Conservation (phyloP, 257 asterid species). For the Solanum paucissectum region DNA sequence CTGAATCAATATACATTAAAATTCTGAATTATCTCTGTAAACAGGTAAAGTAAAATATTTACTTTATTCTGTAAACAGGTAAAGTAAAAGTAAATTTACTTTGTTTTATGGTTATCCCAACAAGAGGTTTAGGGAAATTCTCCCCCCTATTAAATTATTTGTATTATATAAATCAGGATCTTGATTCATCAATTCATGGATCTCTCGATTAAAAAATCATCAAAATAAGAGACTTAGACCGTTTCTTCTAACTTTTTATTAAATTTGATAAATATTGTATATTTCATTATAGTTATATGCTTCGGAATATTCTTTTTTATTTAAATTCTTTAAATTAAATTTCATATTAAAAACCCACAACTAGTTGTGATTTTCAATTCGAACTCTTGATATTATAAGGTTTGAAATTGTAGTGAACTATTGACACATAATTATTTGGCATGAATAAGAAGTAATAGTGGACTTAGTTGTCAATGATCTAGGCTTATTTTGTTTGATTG, state of each 20-base stretch:
- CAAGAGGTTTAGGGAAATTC: not conserved
- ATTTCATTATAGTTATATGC: not conserved
- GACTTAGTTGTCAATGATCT: not conserved
- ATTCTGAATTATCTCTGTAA: not conserved
- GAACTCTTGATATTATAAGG: not conserved
- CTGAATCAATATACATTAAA: not conserved
- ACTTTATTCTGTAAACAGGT: fast-evolving
- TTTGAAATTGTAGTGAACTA: not conserved
- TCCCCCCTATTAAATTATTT: not conserved
- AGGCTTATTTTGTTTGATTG: not conserved
- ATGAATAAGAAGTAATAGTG: not conserved
- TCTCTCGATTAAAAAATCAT: not conserved
- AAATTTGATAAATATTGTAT: not conserved
- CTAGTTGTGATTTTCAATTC: not conserved
- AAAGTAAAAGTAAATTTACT: not conserved
- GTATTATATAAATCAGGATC: not conserved
- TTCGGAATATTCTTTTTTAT: not conserved
- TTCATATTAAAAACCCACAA: not conserved
- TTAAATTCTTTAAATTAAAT: not conserved
- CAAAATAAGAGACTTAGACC: not conserved
- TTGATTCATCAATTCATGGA: not conserved
- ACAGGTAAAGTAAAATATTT: not conserved
- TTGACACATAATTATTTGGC: not conserved
- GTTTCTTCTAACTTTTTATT: not conserved
- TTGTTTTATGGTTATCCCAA: not conserved